Percentiles rank a stretch among this genome's conserved stretches.
phyloP scores from a whole-genome alignment of 148 eudicot genomes.

The Gaultheria prostrata region DNA sequence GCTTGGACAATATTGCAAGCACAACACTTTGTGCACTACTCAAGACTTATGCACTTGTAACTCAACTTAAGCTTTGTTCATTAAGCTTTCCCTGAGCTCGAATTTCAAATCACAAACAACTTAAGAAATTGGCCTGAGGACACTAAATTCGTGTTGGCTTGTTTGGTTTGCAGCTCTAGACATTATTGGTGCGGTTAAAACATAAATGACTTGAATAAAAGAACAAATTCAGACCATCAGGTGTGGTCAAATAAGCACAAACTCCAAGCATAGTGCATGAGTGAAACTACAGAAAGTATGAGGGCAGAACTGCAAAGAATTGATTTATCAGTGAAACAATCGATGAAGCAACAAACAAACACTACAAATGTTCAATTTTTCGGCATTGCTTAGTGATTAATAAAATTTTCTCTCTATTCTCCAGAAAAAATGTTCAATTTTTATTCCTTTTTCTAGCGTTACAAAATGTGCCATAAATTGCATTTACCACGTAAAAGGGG shows the following conservation, averaged over 20 bases:
- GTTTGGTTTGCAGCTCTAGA: slow-evolving; percentile 49
- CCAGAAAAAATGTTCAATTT: too few species aligned
- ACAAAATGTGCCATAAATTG: neutral
- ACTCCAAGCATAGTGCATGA: neutral
- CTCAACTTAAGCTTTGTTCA: neutral
- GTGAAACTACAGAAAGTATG: neutral
- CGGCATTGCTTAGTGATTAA: too few species aligned
- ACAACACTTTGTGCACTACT: neutral
- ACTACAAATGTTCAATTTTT: neutral
- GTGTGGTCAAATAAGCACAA: neutral
- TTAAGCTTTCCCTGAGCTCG: neutral
- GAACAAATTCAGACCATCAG: neutral
- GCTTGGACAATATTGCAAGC: neutral
- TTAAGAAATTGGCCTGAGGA: neutral
- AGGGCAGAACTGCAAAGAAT: neutral
- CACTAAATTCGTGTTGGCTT: slow-evolving; percentile 26
- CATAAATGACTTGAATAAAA: neutral
- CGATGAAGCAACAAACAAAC: neutral
- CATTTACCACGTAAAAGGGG: neutral
- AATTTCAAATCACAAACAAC: neutral
- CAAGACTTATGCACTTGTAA: neutral
- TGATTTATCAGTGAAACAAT: neutral
- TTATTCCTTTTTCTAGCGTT: neutral
- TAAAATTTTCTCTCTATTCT: too few species aligned
- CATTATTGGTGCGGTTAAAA: slow-evolving; percentile 25